These are phyloP conservation scores for Cornus controversa DNA, from an alignment of 148 eudicot genomes.

Conservation along the genomic window DNA sequence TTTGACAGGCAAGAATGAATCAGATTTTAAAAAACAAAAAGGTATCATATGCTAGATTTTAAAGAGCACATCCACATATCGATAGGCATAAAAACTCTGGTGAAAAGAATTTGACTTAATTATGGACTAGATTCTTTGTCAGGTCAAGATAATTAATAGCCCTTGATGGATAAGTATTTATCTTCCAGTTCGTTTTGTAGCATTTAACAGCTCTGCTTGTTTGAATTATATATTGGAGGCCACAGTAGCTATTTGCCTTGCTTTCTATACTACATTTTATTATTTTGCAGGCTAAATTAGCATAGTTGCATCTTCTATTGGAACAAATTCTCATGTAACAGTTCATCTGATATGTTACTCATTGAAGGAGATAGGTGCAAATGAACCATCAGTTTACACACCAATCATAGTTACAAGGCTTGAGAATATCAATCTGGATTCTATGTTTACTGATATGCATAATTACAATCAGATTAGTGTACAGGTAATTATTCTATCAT, in stretches of 20 bases:
- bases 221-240: background rate
- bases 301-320: background rate
- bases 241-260: background rate
- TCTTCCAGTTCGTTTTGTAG: background rate
- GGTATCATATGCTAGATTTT: background rate
- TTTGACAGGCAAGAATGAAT: background rate
- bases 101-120: background rate
- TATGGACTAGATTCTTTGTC: background rate
- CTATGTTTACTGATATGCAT: conserved; percentile 56
- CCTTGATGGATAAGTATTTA: background rate
- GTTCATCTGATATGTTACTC: conserved; percentile 20
- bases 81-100: background rate
- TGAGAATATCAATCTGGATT: conserved; percentile 59
- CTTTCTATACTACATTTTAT: background rate
- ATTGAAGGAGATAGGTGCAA: conserved; percentile 44
- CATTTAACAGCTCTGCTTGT: background rate
- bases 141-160: conserved; percentile 3
- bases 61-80: background rate
- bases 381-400: conserved; percentile 33
- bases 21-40: background rate
- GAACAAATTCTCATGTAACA: background rate
- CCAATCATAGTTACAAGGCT: conserved; percentile 62
- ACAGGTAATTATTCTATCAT: conserved; percentile 48
- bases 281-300: background rate
- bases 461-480: conserved; percentile 62